Evolutionary conservation across 768 basidiomycete species (phyloP).

Genomic region (Agaricus bisporus): DNA sequence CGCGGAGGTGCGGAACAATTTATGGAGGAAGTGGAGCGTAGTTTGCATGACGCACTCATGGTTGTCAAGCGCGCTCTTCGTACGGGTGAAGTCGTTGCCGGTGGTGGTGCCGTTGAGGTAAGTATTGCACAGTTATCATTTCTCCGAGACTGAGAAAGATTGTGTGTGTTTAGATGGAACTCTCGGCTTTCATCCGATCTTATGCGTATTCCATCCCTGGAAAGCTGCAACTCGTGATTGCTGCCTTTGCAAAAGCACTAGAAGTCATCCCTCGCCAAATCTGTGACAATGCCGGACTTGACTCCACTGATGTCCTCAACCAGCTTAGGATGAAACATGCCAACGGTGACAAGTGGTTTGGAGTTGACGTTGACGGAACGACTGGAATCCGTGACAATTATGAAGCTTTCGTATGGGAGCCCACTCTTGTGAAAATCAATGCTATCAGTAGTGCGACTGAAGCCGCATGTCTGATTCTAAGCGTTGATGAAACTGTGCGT

Average conservation of each 20-base stretch:
- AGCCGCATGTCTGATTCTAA: slow-evolving; percentile 92
- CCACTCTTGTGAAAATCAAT: slow-evolving; percentile 90
- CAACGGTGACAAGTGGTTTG: slow-evolving; percentile 81
- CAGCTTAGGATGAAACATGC: slow-evolving; percentile 97
- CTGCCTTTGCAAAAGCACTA: slow-evolving; percentile 94
- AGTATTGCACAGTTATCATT: slow-evolving; percentile 9
- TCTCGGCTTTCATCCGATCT: slow-evolving; percentile 90
- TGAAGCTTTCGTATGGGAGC: slow-evolving; percentile 99
- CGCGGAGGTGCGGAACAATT: slow-evolving; percentile 98
- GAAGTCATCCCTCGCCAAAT: slow-evolving; percentile 98
- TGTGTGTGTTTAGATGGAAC: slow-evolving; percentile 71
- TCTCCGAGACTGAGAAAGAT: background rate
- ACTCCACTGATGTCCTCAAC: slow-evolving; percentile 96
- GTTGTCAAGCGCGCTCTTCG: slow-evolving; percentile 97
- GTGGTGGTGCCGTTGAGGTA: slow-evolving; percentile 96
- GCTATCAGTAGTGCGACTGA: slow-evolving; percentile 94
- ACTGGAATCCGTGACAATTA: slow-evolving; percentile 93
- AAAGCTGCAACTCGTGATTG: slow-evolving; percentile 89
- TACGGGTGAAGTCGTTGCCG: slow-evolving; percentile 95
- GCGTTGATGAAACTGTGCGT: slow-evolving; percentile 95
- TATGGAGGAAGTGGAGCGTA: slow-evolving; percentile 96
- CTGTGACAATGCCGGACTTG: slow-evolving; percentile 96
- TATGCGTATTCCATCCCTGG: slow-evolving; percentile 91
- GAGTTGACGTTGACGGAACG: slow-evolving; percentile 88
- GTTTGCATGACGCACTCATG: slow-evolving; percentile 98